A percentile compares a stretch with the other conserved stretches of the same genome.
Evolutionary conservation across 768 basidiomycete genomes (phyloP).

Genomic region (Boletus rubescentipes): DNA sequence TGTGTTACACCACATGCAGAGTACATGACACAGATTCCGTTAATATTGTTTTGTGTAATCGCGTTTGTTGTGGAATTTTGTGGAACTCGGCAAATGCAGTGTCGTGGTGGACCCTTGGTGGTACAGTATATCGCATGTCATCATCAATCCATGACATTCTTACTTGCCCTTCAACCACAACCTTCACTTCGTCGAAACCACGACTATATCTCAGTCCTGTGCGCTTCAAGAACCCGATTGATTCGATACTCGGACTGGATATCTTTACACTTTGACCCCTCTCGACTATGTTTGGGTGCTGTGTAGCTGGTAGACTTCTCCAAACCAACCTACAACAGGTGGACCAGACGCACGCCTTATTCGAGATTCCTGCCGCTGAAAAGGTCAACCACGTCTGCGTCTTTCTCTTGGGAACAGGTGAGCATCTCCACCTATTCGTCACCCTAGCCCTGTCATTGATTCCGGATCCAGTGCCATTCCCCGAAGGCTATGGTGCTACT

Average conservation of each 20-base stretch:
- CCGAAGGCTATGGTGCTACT: constrained; percentile 78
- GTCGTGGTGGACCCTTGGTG: neutral
- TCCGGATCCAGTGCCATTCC: constrained; percentile 60
- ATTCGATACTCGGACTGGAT: neutral
- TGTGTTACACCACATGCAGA: neutral
- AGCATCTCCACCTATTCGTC: constrained; percentile 14
- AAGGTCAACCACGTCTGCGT: constrained; percentile 85
- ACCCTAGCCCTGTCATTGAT: neutral
- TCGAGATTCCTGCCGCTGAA: constrained; percentile 68
- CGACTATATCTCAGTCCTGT: neutral
- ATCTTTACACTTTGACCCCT: neutral
- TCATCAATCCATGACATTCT: constrained; percentile 15
- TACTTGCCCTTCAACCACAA: constrained; percentile 3
- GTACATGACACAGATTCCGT: constrained; percentile 3
- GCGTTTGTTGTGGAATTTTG: neutral
- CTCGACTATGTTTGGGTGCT: constrained; percentile 69
- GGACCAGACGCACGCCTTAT: constrained; percentile 80
- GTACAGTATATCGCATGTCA: constrained; percentile 2
- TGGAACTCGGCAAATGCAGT: constrained; percentile 6
- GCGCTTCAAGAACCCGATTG: neutral
- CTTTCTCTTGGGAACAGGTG: constrained; percentile 77
- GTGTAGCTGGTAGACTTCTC: constrained; percentile 72
- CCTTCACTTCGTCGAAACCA: neutral
- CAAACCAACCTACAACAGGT: constrained; percentile 82
- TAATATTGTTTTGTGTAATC: neutral